Conservation (phyloP, 768 basidiomycete species). For the Agaricus sinodeliciosus region DNA sequence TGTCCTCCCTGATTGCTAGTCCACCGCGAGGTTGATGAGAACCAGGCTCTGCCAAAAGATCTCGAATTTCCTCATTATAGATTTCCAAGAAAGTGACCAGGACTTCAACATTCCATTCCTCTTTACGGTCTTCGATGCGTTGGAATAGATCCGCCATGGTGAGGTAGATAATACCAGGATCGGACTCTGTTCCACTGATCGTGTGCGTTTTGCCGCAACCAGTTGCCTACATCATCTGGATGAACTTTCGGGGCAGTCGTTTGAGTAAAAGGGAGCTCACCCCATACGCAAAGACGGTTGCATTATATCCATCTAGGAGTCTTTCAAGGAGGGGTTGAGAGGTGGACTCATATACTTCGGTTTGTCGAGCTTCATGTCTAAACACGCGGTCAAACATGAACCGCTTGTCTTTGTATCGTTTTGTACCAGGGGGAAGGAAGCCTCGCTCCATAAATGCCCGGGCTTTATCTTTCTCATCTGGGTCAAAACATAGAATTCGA, state of each 20-base stretch:
- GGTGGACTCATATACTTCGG: conserved; percentile 83
- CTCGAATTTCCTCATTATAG: conserved; percentile 98
- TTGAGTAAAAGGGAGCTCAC: conserved; percentile 40
- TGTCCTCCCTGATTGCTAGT: conserved; percentile 91
- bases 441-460: conserved; percentile 80
- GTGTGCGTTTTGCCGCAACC: conserved; percentile 99
- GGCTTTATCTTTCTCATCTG: conserved; percentile 80
- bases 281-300: conserved; percentile 97
- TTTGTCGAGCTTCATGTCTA: conserved; percentile 71
- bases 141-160: conserved; percentile 97
- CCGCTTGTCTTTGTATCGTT: conserved; percentile 92
- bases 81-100: conserved; percentile 96
- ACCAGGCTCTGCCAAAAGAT: conserved; percentile 80
- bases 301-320: conserved; percentile 90
- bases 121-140: conserved; percentile 80
- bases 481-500: conserved; percentile 93
- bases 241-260: background rate
- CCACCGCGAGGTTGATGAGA: conserved; percentile 65
- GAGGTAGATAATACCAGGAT: conserved; percentile 93
- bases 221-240: conserved; percentile 66
- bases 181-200: conserved; percentile 83
- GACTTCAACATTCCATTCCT: conserved; percentile 82
- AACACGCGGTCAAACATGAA: conserved; percentile 98
- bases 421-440: conserved; percentile 79
- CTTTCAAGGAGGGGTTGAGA: conserved; percentile 80